A percentile compares a stretch with the other conserved stretches of the same genome.
phyloP scores from a whole-genome alignment of 257 asterid species.

The Mentha longifolia region DNA sequence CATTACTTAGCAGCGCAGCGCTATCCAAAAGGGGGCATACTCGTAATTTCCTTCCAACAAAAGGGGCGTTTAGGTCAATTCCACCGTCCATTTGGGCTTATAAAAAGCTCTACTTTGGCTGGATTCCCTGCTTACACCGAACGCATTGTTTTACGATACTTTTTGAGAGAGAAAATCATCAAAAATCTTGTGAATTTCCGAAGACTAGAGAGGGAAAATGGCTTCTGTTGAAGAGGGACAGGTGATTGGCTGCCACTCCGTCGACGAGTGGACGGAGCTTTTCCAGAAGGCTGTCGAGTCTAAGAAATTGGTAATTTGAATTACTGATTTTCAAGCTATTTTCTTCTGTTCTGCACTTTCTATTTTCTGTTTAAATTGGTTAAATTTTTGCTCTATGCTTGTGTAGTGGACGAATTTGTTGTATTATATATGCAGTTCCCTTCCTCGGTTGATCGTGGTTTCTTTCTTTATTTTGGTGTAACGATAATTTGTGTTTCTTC shows the following conservation, averaged over 20 bases:
- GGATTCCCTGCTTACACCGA: conserved; percentile 12
- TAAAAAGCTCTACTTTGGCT: background rate
- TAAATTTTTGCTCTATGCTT: background rate
- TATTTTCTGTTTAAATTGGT: background rate
- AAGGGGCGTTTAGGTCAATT: conserved; percentile 20
- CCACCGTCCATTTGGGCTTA: conserved; percentile 1
- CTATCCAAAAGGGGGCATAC: conserved; percentile 9
- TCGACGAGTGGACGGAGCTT: conserved; percentile 48
- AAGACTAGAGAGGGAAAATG: conserved; percentile 31
- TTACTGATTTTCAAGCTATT: background rate
- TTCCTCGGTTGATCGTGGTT: background rate
- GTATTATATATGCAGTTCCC: background rate
- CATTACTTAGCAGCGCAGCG: conserved; percentile 28
- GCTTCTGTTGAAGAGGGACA: conserved; percentile 74
- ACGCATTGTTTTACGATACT: conserved; percentile 16
- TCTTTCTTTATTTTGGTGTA: background rate
- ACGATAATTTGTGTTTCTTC: background rate
- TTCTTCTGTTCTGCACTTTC: too few species aligned
- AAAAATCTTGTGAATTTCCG: background rate
- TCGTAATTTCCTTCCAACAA: conserved; percentile 3
- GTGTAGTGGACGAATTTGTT: background rate
- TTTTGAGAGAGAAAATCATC: background rate
- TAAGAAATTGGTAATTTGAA: conserved; percentile 55
- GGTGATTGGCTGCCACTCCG: conserved; percentile 67
- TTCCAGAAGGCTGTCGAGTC: conserved; percentile 49